phyloP scores from a whole-genome alignment of 1,139 yeast species.

The Pneumocystis murina region DNA sequence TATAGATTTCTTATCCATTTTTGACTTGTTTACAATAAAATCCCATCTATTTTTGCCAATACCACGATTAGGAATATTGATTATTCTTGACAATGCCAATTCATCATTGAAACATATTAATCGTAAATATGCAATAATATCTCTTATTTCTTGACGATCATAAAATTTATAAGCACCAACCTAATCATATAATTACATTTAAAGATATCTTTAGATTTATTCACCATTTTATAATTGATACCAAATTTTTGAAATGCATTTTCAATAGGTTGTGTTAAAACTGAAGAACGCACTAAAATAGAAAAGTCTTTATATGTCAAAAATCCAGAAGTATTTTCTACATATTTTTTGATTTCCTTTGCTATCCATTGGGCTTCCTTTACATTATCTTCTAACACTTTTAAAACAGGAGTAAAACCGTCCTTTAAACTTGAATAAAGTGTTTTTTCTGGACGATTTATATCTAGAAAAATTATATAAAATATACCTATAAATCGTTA shows the following conservation, averaged over 20 bases:
- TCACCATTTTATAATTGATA: conserved; percentile 45
- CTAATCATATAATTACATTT: not conserved
- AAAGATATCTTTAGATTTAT: not conserved
- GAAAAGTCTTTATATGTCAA: conserved; percentile 48
- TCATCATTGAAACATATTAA: conserved; percentile 45
- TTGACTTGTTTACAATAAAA: conserved; percentile 12
- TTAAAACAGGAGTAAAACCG: conserved; percentile 32
- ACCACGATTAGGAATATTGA: conserved; percentile 52
- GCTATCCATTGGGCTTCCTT: conserved; percentile 48
- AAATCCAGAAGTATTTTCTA: conserved; percentile 15
- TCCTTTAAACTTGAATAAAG: conserved; percentile 23
- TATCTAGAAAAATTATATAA: not conserved
- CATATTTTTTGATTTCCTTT: conserved; percentile 32
- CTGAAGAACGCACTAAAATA: conserved; percentile 49
- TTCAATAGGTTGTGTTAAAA: conserved; percentile 47
- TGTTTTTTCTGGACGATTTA: conserved; percentile 11
- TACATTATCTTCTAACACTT: conserved; percentile 28
- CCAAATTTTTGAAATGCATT: conserved; percentile 37
- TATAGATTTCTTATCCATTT: conserved; percentile 8
- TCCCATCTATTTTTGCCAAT: conserved; percentile 48
- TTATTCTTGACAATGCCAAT: conserved; percentile 41
- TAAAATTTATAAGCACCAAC: conserved; percentile 65
- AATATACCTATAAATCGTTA: conserved; percentile 10
- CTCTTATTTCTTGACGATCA: conserved; percentile 56
- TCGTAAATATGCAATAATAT: conserved; percentile 49